Base-by-base conservation (phyloP, 768 basidiomycete species). In the Tylopilus intermedius region DNA sequence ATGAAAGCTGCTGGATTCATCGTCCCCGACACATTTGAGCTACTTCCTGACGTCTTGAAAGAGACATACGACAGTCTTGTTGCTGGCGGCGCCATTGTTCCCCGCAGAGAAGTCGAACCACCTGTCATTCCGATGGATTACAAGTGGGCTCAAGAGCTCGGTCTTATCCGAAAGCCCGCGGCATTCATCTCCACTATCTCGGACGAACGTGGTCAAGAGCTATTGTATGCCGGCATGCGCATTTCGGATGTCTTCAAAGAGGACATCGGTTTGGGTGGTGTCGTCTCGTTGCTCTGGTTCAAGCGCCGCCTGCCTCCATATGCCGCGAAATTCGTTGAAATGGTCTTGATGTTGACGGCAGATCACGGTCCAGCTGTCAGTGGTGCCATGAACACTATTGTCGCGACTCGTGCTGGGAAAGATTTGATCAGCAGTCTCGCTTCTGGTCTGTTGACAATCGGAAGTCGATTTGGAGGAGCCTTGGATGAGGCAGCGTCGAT, bases 61-160 rank as follows among this genome's bases (percentile, higher is more conserved):
- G 82, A 84, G 67, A 88, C 91, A 7, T 98, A 95, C 74, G 81
- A 94, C 54, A 72, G 67, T 49, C 88, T 99, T 59, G 87, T 97
- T 51, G 66, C 70, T 54, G 70, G 63, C 43, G 92, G 94, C 32
- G 64, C 72, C 29, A 81, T 99, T 70, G 70, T 75, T 33, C 84
- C 83, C 58, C 77, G 84, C 76, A 62, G 72, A 35, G 95, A 99
- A 77, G 76, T 84, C 50, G 90, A 93, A 22, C 93, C 94, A 5
- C 95, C 95, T 9, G 84, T 89, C 52, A 97, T 98, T 68, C 95
- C 95, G n/a, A 97, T 98, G 92, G 95, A 99, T 75, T 99, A 97
- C 85, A 97, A 98, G 79, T 97, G 95, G 95, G 94, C 94, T 33
- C 91, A 94, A 75, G 93, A 96, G 75, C 86, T 97, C 50, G 95